These are phyloP conservation scores for Tritrichomonas foetus DNA, from an alignment of 208 protist genomes.

Conservation along the genomic window DNA sequence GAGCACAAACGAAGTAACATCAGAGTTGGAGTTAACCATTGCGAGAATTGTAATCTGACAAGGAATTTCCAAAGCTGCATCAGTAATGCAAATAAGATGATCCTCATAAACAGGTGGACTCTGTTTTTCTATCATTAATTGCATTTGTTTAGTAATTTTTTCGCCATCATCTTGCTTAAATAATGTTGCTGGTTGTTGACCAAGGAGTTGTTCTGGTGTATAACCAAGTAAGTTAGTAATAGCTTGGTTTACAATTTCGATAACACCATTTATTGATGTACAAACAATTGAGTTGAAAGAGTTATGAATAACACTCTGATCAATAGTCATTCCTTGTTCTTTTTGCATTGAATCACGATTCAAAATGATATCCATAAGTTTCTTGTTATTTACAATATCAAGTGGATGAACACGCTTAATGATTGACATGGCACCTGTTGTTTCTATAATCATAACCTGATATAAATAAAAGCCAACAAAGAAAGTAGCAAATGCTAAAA, in stretches of 20 bases:
- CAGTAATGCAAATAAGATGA: background rate
- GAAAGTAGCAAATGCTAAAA: background rate
- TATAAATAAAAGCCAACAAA: background rate
- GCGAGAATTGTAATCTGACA: background rate
- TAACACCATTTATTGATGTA: background rate
- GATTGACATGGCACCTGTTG: background rate
- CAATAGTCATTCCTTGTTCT: background rate
- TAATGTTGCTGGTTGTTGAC: background rate
- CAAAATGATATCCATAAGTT: background rate
- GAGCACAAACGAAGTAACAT: background rate
- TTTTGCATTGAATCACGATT: background rate
- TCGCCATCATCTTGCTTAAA: background rate
- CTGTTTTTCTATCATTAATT: background rate
- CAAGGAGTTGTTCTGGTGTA: conserved; percentile 18
- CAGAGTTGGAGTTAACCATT: background rate
- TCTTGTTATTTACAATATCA: background rate
- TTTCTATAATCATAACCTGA: background rate
- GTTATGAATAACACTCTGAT: background rate
- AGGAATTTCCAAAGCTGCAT: background rate
- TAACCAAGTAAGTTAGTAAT: conserved; percentile 5
- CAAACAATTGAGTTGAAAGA: background rate
- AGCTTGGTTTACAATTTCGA: background rate
- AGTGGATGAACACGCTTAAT: background rate
- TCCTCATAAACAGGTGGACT: background rate
- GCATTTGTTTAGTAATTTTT: background rate